Percentiles rank a stretch among this genome's conserved stretches.
These are phyloP conservation scores for Euphorbia lathyris DNA, from an alignment of 345 rosid species.

Conservation along the genomic window DNA sequence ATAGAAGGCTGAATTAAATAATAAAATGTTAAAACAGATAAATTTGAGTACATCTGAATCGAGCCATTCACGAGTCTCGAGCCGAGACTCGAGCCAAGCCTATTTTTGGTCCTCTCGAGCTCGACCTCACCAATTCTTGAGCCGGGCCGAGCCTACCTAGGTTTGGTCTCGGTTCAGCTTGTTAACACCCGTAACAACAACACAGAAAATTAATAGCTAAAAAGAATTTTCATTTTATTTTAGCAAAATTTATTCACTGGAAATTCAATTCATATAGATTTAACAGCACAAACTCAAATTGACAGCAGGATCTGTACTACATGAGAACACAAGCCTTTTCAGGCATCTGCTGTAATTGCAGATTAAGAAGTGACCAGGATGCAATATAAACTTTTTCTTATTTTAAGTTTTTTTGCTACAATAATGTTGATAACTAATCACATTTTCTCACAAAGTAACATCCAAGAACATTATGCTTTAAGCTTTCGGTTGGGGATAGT, in stretches of 20 bases:
- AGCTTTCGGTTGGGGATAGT: background rate
- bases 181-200: no score
- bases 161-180: no score
- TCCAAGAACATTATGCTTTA: background rate
- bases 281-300: background rate
- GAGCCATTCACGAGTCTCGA: no score
- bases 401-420: background rate
- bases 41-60: no score
- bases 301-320: background rate
- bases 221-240: background rate
- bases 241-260: background rate
- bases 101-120: no score
- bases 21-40: no score
- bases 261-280: background rate
- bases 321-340: background rate
- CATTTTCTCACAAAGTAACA: no score
- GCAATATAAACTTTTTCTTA: background rate
- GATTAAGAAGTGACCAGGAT: background rate
- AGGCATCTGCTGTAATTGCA: background rate
- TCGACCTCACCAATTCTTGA: no score
- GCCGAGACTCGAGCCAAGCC: no score
- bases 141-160: no score
- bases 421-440: no score
- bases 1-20: no score
- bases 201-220: background rate